Evolutionary conservation across 192 early-diverging fungal species (phyloP).

Genomic region (Chytriomyces sp.): DNA sequence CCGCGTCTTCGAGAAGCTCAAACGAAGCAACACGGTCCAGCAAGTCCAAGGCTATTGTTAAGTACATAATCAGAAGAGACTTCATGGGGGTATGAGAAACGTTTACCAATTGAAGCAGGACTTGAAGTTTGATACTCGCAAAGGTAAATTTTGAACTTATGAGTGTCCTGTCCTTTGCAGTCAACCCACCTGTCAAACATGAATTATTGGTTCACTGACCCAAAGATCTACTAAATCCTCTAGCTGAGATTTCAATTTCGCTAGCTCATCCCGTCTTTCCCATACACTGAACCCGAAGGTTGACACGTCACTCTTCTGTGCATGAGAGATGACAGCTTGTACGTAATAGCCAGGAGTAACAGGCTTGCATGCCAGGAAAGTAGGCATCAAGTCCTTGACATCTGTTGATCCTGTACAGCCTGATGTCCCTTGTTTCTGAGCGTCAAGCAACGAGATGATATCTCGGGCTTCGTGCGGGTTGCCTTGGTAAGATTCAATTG

Average conservation of each 20-base stretch:
- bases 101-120: slow-evolving; percentile 42
- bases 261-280: slow-evolving; percentile 27
- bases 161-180: slow-evolving; percentile 34
- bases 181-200: too few species aligned
- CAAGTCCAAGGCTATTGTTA: slow-evolving; percentile 52
- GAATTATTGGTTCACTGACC: too few species aligned
- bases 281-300: slow-evolving; percentile 33
- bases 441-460: slow-evolving; percentile 50
- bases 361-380: slow-evolving; percentile 18
- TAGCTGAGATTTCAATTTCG: slow-evolving; percentile 51
- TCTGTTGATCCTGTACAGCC: neutral
- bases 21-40: slow-evolving; percentile 64
- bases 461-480: slow-evolving; percentile 48
- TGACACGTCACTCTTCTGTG: slow-evolving; percentile 24
- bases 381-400: too few species aligned
- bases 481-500: slow-evolving; percentile 43
- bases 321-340: slow-evolving; percentile 26
- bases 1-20: slow-evolving; percentile 57
- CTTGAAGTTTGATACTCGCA: slow-evolving; percentile 54
- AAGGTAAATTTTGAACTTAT: slow-evolving; percentile 48
- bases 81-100: too few species aligned
- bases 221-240: slow-evolving; percentile 60
- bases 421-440: neutral
- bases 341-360: slow-evolving; percentile 40
- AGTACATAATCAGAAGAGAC: slow-evolving; percentile 18